Percentiles rank a stretch among this genome's conserved stretches.
Evolutionary conservation across 2,329 filamentous ascomycete genomes (phyloP).

Genomic region (Paracamarosporium sp.): DNA sequence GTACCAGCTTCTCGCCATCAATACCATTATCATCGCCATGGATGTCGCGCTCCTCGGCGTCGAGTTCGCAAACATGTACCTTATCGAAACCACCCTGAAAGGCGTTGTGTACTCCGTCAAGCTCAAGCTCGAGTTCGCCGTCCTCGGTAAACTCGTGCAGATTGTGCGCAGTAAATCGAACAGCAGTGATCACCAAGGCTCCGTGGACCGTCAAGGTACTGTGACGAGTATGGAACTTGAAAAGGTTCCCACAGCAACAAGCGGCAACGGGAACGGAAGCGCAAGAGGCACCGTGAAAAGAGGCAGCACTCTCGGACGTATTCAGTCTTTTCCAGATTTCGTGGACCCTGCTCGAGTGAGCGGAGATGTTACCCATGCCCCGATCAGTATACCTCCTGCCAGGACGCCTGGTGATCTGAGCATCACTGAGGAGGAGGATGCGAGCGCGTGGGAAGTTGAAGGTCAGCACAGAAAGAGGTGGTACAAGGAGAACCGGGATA

Average conservation of each 20-base stretch:
- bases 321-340: constrained; percentile 33
- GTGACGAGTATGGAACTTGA: constrained; percentile 22
- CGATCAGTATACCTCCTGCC: constrained; percentile 1
- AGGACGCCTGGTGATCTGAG: not conserved
- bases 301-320: not conserved
- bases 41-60: constrained; percentile 35
- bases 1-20: constrained; percentile 44
- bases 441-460: constrained; percentile 16
- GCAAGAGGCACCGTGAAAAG: not conserved
- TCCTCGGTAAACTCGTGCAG: constrained; percentile 56
- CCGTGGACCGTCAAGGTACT: not conserved
- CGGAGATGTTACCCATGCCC: constrained; percentile 32
- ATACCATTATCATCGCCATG: constrained; percentile 42
- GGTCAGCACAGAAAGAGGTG: constrained; percentile 30
- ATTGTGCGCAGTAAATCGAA: constrained; percentile 33
- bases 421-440: constrained; percentile 20
- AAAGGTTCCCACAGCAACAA: constrained; percentile 18
- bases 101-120: constrained; percentile 55
- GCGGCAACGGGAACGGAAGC: not conserved
- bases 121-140: constrained; percentile 63
- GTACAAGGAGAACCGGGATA: constrained; percentile 16
- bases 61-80: constrained; percentile 41
- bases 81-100: constrained; percentile 48
- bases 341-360: constrained; percentile 31
- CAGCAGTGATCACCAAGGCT: constrained; percentile 16